These are phyloP conservation scores for Candida patagonica DNA, from an alignment of 805 yeast genomes.

Conservation along the genomic window DNA sequence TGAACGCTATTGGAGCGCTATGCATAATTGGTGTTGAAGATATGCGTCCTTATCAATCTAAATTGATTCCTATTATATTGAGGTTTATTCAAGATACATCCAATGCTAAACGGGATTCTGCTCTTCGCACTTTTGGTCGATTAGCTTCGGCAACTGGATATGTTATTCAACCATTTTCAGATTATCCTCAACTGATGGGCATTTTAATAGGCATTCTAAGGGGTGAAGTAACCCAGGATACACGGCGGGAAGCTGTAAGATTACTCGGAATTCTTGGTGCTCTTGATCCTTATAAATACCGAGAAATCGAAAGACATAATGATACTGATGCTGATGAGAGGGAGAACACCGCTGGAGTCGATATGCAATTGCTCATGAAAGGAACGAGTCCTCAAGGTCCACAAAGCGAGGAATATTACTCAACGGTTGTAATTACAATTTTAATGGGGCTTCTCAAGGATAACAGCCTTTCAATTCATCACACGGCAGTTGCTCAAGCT, in stretches of 20 bases:
- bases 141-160: conserved; percentile 86
- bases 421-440: conserved; percentile 86
- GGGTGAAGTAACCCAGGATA: conserved; percentile 63
- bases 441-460: conserved; percentile 78
- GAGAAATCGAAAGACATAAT: conserved; percentile 74
- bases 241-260: conserved; percentile 81
- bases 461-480: conserved; percentile 75
- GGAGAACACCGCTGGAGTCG: conserved; percentile 74
- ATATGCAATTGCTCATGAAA: conserved; percentile 80
- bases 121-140: conserved; percentile 79
- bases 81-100: conserved; percentile 87
- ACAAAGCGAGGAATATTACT: conserved; percentile 77
- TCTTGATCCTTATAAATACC: conserved; percentile 88
- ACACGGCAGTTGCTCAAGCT: conserved; percentile 88
- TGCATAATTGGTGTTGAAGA: conserved; percentile 74
- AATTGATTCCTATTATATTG: conserved; percentile 77
- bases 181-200: conserved; percentile 82
- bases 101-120: conserved; percentile 77
- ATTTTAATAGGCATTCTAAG: conserved; percentile 73
- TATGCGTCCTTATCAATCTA: conserved; percentile 58
- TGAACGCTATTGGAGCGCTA: conserved; percentile 81
- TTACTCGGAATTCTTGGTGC: conserved; percentile 93
- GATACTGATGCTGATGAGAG: conserved; percentile 45
- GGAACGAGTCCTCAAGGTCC: conserved; percentile 92
- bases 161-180: conserved; percentile 86